Percentiles rank a stretch among this genome's conserved stretches.
These are phyloP conservation scores for Kwoniella bestiolae DNA, from an alignment of 768 basidiomycete genomes.

Conservation along the genomic window DNA sequence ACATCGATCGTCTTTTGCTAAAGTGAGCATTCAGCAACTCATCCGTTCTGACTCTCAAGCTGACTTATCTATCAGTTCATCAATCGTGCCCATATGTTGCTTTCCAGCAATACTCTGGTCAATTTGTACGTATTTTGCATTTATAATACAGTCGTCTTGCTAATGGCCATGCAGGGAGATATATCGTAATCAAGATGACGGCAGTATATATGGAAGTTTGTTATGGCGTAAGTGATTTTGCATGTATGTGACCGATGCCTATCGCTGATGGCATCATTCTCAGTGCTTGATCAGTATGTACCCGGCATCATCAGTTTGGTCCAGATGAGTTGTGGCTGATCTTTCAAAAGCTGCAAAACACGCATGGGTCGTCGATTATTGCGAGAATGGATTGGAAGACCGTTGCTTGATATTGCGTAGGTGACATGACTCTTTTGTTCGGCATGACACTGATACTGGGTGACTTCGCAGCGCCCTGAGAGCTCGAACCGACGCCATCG, in stretches of 20 bases:
- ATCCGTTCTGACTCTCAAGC: neutral
- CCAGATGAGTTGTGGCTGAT: neutral
- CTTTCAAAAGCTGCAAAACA: constrained; percentile 66
- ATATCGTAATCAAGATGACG: constrained; percentile 87
- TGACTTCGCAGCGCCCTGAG: constrained; percentile 67
- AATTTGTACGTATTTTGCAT: constrained; percentile 69
- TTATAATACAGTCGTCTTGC: too few relatives aligned
- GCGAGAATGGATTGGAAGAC: constrained; percentile 82
- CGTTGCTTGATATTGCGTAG: constrained; percentile 74
- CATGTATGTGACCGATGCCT: too few relatives aligned
- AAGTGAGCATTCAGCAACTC: constrained; percentile 20
- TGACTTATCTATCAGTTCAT: constrained; percentile 64
- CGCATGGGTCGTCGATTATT: constrained; percentile 84
- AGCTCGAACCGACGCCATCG: constrained; percentile 79
- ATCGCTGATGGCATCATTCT: too few relatives aligned
- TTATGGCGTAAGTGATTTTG: constrained; percentile 62
- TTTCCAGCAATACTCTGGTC: constrained; percentile 82
- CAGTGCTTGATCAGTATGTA: constrained; percentile 69
- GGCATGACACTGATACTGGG: constrained; percentile 1
- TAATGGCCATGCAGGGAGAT: constrained; percentile 83
- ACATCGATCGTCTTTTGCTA: constrained; percentile 74
- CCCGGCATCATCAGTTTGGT: neutral
- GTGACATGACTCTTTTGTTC: constrained; percentile 21
- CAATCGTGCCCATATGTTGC: constrained; percentile 77
- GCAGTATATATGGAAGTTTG: constrained; percentile 72